These are phyloP conservation scores for Candida succiphila DNA, from an alignment of 805 yeast genomes.

Conservation along the genomic window DNA sequence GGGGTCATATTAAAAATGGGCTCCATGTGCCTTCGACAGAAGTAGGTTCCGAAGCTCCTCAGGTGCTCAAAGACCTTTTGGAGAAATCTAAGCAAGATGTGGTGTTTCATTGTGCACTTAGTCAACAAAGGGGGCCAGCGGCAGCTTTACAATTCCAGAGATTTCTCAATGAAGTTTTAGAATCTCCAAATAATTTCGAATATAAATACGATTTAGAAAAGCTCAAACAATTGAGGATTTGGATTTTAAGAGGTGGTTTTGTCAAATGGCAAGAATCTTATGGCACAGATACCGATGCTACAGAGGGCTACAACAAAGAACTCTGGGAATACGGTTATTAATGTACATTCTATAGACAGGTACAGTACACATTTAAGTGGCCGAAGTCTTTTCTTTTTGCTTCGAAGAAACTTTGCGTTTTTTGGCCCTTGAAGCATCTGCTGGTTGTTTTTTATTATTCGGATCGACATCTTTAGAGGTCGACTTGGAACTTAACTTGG, in stretches of 20 bases:
- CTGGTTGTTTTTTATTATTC: background rate
- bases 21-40: slow-evolving; percentile 44
- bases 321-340: slow-evolving; percentile 21
- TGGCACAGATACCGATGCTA: slow-evolving; percentile 55
- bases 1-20: slow-evolving; percentile 58
- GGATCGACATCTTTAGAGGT: background rate
- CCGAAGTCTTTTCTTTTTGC: background rate
- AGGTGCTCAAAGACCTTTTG: slow-evolving; percentile 25
- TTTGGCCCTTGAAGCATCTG: background rate
- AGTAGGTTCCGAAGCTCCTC: slow-evolving; percentile 29
- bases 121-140: slow-evolving; percentile 89
- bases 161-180: slow-evolving; percentile 25
- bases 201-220: slow-evolving; percentile 15
- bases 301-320: slow-evolving; percentile 47
- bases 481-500: slow-evolving; percentile 25
- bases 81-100: slow-evolving; percentile 33
- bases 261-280: slow-evolving; percentile 69
- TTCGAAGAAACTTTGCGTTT: background rate
- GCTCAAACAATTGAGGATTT: slow-evolving; percentile 34
- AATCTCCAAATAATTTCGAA: slow-evolving; percentile 7
- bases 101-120: slow-evolving; percentile 84
- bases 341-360: background rate
- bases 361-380: background rate
- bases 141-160: slow-evolving; percentile 59
- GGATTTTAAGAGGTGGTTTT: slow-evolving; percentile 80